Percentiles rank a stretch among this genome's conserved stretches.
phyloP scores from a whole-genome alignment of 1,284 basidiomycete species.

The Rhizoctonia solani region DNA sequence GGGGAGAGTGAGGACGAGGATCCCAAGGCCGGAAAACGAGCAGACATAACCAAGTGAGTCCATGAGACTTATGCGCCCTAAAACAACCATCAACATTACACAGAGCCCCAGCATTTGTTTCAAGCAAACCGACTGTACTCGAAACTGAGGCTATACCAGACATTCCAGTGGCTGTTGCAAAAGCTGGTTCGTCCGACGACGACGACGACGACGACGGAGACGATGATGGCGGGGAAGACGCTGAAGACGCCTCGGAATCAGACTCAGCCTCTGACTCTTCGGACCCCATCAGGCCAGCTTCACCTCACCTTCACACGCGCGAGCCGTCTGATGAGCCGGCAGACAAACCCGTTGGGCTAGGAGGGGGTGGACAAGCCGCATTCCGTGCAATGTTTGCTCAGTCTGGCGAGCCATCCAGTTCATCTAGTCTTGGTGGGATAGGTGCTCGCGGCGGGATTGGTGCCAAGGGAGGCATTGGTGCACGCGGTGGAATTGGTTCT shows the following conservation, averaged over 20 bases:
- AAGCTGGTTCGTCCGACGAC: slow-evolving; percentile 37
- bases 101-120: slow-evolving; percentile 68
- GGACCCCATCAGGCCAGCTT: slow-evolving; percentile 46
- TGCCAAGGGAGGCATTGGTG: slow-evolving; percentile 29
- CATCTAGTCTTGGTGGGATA: slow-evolving; percentile 12
- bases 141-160: slow-evolving; percentile 43
- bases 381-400: slow-evolving; percentile 41
- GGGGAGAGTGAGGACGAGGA: slow-evolving; percentile 61
- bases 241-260: slow-evolving; percentile 49
- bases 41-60: slow-evolving; percentile 64
- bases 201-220: slow-evolving; percentile 44
- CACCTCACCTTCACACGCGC: slow-evolving; percentile 58
- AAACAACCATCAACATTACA: slow-evolving; percentile 2
- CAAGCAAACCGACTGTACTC: slow-evolving; percentile 39
- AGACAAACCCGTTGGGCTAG: slow-evolving; percentile 38
- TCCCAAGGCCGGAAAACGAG: slow-evolving; percentile 52
- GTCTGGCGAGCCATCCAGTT: slow-evolving; percentile 36
- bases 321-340: slow-evolving; percentile 40
- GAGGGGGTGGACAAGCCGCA: slow-evolving; percentile 39
- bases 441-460: slow-evolving; percentile 12
- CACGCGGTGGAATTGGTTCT: slow-evolving; percentile 46
- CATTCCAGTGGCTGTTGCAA: slow-evolving; percentile 11
- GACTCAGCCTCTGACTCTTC: slow-evolving; percentile 36
- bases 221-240: slow-evolving; percentile 43
- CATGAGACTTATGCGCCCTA: slow-evolving; percentile 21